phyloP scores from a whole-genome alignment of 106 monocot genomes.

The Acorus calamus region DNA sequence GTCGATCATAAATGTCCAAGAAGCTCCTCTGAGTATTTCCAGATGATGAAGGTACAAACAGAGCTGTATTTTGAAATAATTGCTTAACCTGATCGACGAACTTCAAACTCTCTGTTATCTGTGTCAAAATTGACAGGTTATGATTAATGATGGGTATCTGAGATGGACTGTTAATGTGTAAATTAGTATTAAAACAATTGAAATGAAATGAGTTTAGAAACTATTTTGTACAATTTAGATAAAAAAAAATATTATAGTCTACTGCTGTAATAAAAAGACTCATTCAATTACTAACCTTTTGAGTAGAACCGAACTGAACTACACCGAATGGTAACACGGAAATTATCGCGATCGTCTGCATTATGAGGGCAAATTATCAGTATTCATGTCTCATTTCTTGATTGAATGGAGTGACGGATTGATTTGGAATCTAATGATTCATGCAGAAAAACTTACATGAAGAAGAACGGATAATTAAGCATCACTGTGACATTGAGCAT shows the following conservation, averaged over 20 bases:
- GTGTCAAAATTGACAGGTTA: neutral
- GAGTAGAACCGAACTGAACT: slow-evolving; percentile 31
- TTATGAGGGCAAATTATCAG: neutral
- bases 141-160: neutral
- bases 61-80: slow-evolving; percentile 12
- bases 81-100: slow-evolving; percentile 39
- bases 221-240: too few relatives aligned
- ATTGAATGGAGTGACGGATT: too few relatives aligned
- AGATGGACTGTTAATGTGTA: neutral
- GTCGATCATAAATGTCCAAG: slow-evolving; percentile 6
- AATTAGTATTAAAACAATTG: neutral
- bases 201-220: too few relatives aligned
- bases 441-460: too few relatives aligned
- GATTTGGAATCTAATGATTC: too few relatives aligned
- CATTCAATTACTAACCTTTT: slow-evolving; percentile 11
- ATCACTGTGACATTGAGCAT: too few relatives aligned
- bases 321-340: slow-evolving; percentile 24
- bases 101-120: slow-evolving; percentile 52
- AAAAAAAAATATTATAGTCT: too few relatives aligned
- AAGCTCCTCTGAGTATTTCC: slow-evolving; percentile 1
- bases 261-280: too few relatives aligned
- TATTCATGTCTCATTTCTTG: too few relatives aligned
- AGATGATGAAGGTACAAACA: slow-evolving; percentile 1
- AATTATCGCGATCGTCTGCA: slow-evolving; percentile 27
- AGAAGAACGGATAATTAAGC: too few relatives aligned